These are phyloP conservation scores for Rhizophora apiculata DNA, from an alignment of 345 rosid genomes.

Conservation along the genomic window DNA sequence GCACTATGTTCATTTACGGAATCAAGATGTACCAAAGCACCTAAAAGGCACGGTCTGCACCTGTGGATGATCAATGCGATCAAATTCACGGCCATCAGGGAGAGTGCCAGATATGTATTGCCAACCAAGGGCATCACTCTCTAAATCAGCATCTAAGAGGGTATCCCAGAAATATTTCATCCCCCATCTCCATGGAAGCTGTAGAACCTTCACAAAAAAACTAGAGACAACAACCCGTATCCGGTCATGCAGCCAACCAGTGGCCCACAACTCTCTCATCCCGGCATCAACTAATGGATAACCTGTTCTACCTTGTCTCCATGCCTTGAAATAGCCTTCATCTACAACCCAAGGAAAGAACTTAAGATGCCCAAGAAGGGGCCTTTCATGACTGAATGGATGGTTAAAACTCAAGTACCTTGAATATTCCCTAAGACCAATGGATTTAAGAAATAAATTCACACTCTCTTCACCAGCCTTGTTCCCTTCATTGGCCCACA, in stretches of 20 bases:
- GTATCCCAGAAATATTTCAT: slow-evolving; percentile 99
- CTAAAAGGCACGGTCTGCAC: slow-evolving; percentile 26
- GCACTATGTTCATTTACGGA: not conserved
- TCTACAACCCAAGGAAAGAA: slow-evolving; percentile 90
- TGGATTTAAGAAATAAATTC: slow-evolving; percentile 89
- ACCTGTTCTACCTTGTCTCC: slow-evolving; percentile 99
- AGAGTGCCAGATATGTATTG: slow-evolving; percentile 94
- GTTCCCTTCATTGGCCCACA: slow-evolving; percentile 96
- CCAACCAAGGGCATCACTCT: slow-evolving; percentile 99
- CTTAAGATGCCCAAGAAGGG: slow-evolving; percentile 93
- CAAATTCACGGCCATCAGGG: slow-evolving; percentile 89
- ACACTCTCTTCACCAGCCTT: slow-evolving; percentile 91
- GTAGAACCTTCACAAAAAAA: slow-evolving; percentile 94
- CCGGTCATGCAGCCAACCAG: slow-evolving; percentile 97
- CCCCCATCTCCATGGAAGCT: slow-evolving; percentile 99
- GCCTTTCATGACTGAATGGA: slow-evolving; percentile 88
- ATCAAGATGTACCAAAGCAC: not conserved
- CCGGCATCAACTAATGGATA: slow-evolving; percentile 97
- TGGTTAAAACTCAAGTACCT: slow-evolving; percentile 93
- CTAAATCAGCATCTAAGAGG: slow-evolving; percentile 91
- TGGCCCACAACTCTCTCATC: slow-evolving; percentile 98
- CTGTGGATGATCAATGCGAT: slow-evolving; percentile 93
- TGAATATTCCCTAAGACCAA: slow-evolving; percentile 92
- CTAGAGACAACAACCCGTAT: slow-evolving; percentile 95
- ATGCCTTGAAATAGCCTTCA: slow-evolving; percentile 86